Base-by-base conservation (phyloP, 73 alveolate species). In the Effrenium voratum region DNA sequence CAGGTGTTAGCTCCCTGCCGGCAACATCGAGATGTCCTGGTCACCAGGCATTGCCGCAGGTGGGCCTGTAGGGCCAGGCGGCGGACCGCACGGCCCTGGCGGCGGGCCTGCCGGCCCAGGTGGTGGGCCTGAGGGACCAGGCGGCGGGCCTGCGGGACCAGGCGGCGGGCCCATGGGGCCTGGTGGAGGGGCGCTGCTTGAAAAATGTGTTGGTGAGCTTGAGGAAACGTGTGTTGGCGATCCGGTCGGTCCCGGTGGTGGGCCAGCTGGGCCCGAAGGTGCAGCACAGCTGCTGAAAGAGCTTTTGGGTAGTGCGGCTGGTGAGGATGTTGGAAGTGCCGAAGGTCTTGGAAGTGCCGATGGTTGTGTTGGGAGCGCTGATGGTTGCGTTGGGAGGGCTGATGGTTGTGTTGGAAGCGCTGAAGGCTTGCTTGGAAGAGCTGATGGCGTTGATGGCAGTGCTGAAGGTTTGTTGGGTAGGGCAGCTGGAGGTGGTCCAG, bases 121-220 rank as follows among this genome's bases (percentile, higher is more conserved):
- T 30, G 95, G 95, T n/a, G 95, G 95, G 13, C 95, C 95, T 47
- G 76, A 26, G 26, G 95, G 95, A 30, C 95, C 95, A 40, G 95
- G 95, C 19, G 95, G 85, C 3, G 95, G 85, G 8, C 72, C 85
- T 3, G 85, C 41, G 38, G 82, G 77, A 34, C 94, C 76, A 19
- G 82, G 76, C 12, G 94, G 82, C 26, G 76, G 94, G 45, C 82
- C 91, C 30, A 32, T 32, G 6, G 94, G 94, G 5, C 94, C 94
- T 24, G 94, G 55, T 10, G 94, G 94, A 30, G 94, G 36, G 28
- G 82, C 83, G 30, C 82, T 55, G 80, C 82, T 60, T 8, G 94
- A 86, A 10, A 86, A 30, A 63, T 86, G 83, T 12, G 94, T 59
- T 3, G 95, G 95, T 24, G 85, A 66, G 10, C 70, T 32, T n/a